These are phyloP conservation scores for Penicillium fuscoglaucum DNA, from an alignment of 2,329 filamentous ascomycete species.

Conservation along the genomic window DNA sequence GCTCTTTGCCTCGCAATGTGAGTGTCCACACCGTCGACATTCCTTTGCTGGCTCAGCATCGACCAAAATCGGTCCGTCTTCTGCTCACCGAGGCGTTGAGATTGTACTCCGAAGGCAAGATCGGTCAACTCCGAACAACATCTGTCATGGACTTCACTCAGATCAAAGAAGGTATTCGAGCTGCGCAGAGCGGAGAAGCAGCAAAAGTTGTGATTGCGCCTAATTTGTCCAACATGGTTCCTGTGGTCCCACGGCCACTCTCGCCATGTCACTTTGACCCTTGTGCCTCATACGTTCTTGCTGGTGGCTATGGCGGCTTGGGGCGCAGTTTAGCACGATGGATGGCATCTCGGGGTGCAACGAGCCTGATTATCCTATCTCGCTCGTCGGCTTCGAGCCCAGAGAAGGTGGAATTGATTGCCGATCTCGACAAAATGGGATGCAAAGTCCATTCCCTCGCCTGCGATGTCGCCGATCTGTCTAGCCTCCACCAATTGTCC, in stretches of 20 bases:
- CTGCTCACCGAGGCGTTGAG: slow-evolving; percentile 8
- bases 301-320: slow-evolving; percentile 27
- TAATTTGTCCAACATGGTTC: slow-evolving; percentile 6
- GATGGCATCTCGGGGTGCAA: slow-evolving; percentile 25
- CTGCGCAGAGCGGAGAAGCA: not conserved
- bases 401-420: slow-evolving; percentile 12
- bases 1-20: slow-evolving; percentile 3
- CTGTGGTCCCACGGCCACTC: slow-evolving; percentile 1
- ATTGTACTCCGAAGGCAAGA: slow-evolving; percentile 9
- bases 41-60: slow-evolving; percentile 6
- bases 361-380: slow-evolving; percentile 22
- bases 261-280: slow-evolving; percentile 17
- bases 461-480: slow-evolving; percentile 21
- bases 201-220: slow-evolving; percentile 16
- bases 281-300: slow-evolving; percentile 22
- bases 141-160: slow-evolving; percentile 12
- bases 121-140: slow-evolving; percentile 1
- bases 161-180: slow-evolving; percentile 8
- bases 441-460: slow-evolving; percentile 17
- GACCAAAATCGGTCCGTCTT: slow-evolving; percentile 4
- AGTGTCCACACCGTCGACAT: slow-evolving; percentile 19
- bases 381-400: slow-evolving; percentile 14
- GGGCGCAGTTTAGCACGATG: slow-evolving; percentile 25
- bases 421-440: slow-evolving; percentile 12
- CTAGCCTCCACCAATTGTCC: slow-evolving; percentile 8